Percentiles rank a stretch among this genome's conserved stretches.
Conservation (phyloP, 495 filamentous ascomycete genomes). For the Penicillium pulvis region DNA sequence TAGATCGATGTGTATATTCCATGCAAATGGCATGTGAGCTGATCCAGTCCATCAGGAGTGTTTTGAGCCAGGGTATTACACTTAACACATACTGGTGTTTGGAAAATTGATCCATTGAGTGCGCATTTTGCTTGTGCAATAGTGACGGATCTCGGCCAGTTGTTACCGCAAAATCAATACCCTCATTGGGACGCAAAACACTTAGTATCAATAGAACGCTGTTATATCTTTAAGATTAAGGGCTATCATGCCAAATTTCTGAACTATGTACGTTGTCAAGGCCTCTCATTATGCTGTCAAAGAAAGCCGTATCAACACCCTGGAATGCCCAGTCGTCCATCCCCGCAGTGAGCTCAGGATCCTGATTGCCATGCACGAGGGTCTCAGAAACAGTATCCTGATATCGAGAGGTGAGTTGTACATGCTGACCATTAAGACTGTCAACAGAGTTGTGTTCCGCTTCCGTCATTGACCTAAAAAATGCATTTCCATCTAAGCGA, state of each 20-base stretch:
- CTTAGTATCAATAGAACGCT: not conserved
- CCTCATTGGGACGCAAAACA: too few species aligned
- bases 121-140: too few species aligned
- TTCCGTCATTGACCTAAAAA: slow-evolving; percentile 2
- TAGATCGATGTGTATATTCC: too few species aligned
- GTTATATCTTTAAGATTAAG: not conserved
- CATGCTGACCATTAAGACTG: not conserved
- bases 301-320: slow-evolving; percentile 32
- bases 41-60: too few species aligned
- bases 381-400: not conserved
- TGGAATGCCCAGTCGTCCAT: slow-evolving; percentile 31
- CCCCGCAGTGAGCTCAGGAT: slow-evolving; percentile 18
- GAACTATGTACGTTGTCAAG: slow-evolving; percentile 9
- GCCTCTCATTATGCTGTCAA: slow-evolving; percentile 27
- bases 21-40: too few species aligned
- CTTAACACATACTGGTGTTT: too few species aligned
- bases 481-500: slow-evolving; percentile 1
- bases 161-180: too few species aligned
- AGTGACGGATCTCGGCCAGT: too few species aligned
- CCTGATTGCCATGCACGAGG: slow-evolving; percentile 3
- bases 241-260: not conserved
- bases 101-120: too few species aligned
- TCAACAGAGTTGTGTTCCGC: not conserved
- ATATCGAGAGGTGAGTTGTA: not conserved
- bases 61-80: too few species aligned